phyloP scores from a whole-genome alignment of 1,284 basidiomycete genomes.

The Trichosporon ovoides region DNA sequence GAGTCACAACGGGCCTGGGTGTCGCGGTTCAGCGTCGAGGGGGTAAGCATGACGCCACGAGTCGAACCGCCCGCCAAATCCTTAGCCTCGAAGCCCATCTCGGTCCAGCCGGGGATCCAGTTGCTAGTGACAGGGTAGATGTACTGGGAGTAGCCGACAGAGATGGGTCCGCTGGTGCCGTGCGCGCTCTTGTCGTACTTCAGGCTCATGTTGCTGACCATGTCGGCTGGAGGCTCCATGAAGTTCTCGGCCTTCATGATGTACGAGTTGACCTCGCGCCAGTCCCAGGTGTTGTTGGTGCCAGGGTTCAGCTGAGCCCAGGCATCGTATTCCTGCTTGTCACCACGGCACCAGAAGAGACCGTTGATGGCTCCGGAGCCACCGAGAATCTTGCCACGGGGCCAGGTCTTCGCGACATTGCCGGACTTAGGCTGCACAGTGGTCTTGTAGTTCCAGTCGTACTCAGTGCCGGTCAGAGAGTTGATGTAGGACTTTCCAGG shows the following conservation, averaged over 20 bases:
- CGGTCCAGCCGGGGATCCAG: constrained; percentile 54
- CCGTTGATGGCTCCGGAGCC: constrained; percentile 66
- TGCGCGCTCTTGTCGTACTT: constrained; percentile 49
- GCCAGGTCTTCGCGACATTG: constrained; percentile 50
- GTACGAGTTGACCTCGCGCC: constrained; percentile 44
- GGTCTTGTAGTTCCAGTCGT: constrained; percentile 63
- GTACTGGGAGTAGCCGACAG: constrained; percentile 46
- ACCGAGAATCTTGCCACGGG: constrained; percentile 64
- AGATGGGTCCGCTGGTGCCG: constrained; percentile 53
- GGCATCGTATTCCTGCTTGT: constrained; percentile 48
- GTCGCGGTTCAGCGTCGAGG: constrained; percentile 59
- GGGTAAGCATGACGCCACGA: constrained; percentile 52
- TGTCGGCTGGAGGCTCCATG: constrained; percentile 41
- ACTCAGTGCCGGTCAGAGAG: constrained; percentile 48
- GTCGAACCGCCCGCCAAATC: constrained; percentile 34
- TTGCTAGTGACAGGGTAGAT: constrained; percentile 54
- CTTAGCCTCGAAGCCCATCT: constrained; percentile 54
- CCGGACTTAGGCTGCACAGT: constrained; percentile 36
- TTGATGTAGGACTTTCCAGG: constrained; percentile 44
- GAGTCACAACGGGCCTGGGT: constrained; percentile 66
- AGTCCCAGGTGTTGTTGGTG: constrained; percentile 42
- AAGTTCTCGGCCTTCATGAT: constrained; percentile 51
- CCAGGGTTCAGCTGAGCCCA: constrained; percentile 47
- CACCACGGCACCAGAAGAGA: constrained; percentile 56
- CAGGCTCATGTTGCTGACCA: constrained; percentile 41